phyloP scores from a whole-genome alignment of 1,284 basidiomycete genomes.

The Stereum hirsutum region DNA sequence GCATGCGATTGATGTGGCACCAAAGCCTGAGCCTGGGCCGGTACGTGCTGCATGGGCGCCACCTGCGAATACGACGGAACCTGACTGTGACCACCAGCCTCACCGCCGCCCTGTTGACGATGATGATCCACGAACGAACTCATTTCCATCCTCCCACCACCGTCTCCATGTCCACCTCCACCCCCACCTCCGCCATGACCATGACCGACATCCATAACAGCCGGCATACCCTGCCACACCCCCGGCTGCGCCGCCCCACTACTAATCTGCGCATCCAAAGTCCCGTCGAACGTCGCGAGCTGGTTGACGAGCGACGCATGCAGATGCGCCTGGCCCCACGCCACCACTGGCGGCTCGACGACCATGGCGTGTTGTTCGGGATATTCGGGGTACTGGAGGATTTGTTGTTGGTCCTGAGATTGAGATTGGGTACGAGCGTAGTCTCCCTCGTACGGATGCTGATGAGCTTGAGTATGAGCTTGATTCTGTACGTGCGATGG shows the following conservation, averaged over 20 bases:
- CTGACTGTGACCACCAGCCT: too few relatives aligned
- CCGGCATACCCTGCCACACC: slow-evolving; percentile 5
- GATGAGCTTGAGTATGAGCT: not conserved
- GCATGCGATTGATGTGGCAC: not conserved
- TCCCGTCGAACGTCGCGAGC: slow-evolving; percentile 46
- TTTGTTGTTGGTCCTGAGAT: not conserved
- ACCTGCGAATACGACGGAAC: too few relatives aligned
- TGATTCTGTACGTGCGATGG: not conserved
- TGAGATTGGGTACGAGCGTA: not conserved
- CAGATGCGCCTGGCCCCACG: slow-evolving; percentile 34
- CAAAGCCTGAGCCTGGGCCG: not conserved
- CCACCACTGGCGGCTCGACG: not conserved
- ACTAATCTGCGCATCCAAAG: slow-evolving; percentile 42
- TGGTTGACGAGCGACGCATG: slow-evolving; percentile 54
- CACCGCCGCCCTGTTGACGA: not conserved
- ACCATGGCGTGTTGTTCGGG: too few relatives aligned
- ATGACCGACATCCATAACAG: not conserved
- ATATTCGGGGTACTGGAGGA: not conserved
- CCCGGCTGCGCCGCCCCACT: slow-evolving; percentile 1
- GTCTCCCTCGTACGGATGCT: not conserved
- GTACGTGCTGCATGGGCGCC: not conserved
- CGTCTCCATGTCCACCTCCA: not conserved
- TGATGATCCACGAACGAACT: not conserved
- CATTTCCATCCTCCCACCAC: not conserved
- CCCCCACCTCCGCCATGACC: not conserved